Evolutionary conservation across 495 filamentous ascomycete species (phyloP), one percentile per base, ranked within the genome.

Genomic region (Aspergillus kassunensis): DNA sequence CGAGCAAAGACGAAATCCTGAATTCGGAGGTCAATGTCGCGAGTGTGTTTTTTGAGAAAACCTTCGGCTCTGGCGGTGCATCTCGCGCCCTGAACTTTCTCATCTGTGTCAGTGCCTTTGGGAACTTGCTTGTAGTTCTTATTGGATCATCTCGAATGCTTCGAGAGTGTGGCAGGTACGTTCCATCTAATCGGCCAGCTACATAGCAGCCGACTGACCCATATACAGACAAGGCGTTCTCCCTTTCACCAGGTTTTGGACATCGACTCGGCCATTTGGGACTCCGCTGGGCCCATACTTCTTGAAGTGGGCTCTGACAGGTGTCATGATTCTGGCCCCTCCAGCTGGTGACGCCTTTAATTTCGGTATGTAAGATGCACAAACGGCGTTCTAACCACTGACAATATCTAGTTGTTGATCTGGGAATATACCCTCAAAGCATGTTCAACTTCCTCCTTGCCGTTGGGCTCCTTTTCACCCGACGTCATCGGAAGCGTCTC

Each of bases 271-370:
- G 8, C 84, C 84, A 0, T 86, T 86, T 50, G 80, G 80, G 24
- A 86, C 81, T 4, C 82, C 83, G 0, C 51, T 84, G 0, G 82
- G 76, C 0, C 80, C 83, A 0, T 85, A 84, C 58, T 33, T 76
- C 10, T 29, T 86, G 3, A 79, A 83, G 56, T 88, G 79, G 76
- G 45, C 57, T 1, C 51, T 85, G 33, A 88, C 83, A 0, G 44
- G 83, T 6, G 36, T 88, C 33, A 83, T 86, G 80, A 86, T 86
- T 19, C 56, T 86, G 0, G 83, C 81, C 1, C 83, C 82, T 4
- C 84, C 83, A 0, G 81, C 82, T 2, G 84, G 84, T 6, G 83
- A 87, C 64, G 83, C 82, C 11, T 88, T 86, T 65, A 81, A 85
- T 44, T 85, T 86, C 52, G 62, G 62, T 70, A 45, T 4, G 63